phyloP scores from a whole-genome alignment of 2,329 filamentous ascomycete genomes.

The Penicillium sp. region DNA sequence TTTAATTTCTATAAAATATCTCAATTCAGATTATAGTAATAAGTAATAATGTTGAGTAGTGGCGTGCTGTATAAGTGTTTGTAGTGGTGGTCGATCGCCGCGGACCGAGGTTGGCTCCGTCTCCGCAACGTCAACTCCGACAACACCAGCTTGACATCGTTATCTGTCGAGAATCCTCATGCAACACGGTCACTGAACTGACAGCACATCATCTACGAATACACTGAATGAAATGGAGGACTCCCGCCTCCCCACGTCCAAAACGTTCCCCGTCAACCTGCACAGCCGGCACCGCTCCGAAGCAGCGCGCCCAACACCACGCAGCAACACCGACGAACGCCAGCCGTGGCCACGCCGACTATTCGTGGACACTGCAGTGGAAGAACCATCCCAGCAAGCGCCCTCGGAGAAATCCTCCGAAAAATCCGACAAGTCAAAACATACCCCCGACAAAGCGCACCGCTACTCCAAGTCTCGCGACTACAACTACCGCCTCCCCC shows the following conservation, averaged over 20 bases:
- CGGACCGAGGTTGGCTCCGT: too few relatives aligned
- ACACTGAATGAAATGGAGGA: background rate
- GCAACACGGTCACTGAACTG: too few relatives aligned
- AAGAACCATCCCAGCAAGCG: background rate
- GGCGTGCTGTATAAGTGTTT: too few relatives aligned
- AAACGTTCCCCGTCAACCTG: constrained; percentile 11
- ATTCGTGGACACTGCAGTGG: constrained; percentile 17
- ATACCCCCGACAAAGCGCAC: constrained; percentile 20
- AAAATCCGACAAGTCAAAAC: background rate
- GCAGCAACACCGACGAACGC: constrained; percentile 15
- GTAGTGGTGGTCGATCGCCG: too few relatives aligned
- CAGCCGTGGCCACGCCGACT: constrained; percentile 18
- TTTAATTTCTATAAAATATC: background rate
- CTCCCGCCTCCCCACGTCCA: constrained; percentile 3
- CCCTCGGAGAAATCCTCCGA: constrained; percentile 5
- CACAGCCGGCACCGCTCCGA: constrained; percentile 14
- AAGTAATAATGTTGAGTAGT: too few relatives aligned
- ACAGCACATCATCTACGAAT: too few relatives aligned
- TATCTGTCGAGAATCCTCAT: too few relatives aligned
- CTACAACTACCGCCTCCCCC: constrained; percentile 26
- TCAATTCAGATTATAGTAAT: too few relatives aligned
- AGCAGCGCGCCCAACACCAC: constrained; percentile 10
- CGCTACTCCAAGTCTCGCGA: constrained; percentile 30
- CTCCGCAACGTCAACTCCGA: background rate
- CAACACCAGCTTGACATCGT: too few relatives aligned